Evolutionary conservation across 2,329 filamentous ascomycete genomes (phyloP), one percentile per base, ranked within the genome.

Genomic region (Coniochaeta pulveracea): DNA sequence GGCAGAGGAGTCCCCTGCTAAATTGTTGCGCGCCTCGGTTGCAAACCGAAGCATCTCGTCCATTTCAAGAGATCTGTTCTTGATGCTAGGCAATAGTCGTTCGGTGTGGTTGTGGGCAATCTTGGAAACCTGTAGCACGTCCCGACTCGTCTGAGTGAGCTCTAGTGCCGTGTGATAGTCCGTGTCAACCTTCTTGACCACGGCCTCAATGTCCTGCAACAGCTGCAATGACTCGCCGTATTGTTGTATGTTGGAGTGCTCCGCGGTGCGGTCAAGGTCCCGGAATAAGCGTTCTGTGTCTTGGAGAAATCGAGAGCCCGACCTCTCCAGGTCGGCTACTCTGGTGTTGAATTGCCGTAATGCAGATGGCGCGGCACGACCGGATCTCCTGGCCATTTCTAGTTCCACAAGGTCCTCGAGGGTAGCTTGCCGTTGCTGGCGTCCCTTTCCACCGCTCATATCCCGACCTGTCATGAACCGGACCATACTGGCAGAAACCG

Each of bases 161-260:
- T 71, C 68, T 27, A 85, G 62, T 9, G 85, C 75, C 43, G 84
- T 79, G 44, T 86, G 80, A 49, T 85, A 84, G 55, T 96, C 91
- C 5, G 80, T 83, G 30, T 79, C 76, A 32, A 98, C 82, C 57
- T 95, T 95, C 47, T 77, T 85, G 33, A 79, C 78, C 35, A 96
- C 68, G 0, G 84, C 80, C 50, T 89, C 80, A 26, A 96, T 85
- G 51, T 96, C 91, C 40, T 85, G 72, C 32, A 91, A 64, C 6
- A 94, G 62, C 40, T 80, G 76, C 15, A 63, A 56, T 5, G 80
- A 69, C 42, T 88, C 82, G 31, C 74, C 67, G 26, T 62, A 63
- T 38, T 75, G 76, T 12, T 65, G 60, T 29, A 76, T 51, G 5
- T 69, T 57, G 15, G 67, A 80, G 31, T 66, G 70, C 37, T 50